Percentiles rank a stretch among this genome's conserved stretches.
phyloP scores from a whole-genome alignment of 2,329 filamentous ascomycete genomes.

The Cercospora sojina region DNA sequence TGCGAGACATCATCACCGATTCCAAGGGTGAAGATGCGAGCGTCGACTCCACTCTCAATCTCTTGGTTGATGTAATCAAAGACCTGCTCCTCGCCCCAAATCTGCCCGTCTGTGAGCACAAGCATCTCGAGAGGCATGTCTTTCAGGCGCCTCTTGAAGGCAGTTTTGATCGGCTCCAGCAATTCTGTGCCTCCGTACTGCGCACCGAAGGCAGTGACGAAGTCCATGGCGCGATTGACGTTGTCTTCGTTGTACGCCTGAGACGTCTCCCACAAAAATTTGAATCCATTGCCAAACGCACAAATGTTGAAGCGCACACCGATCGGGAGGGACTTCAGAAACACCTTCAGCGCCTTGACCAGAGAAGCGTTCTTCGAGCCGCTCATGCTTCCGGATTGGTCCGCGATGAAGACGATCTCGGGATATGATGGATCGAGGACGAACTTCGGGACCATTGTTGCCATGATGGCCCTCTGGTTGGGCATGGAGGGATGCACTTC shows the following conservation, averaged over 20 bases:
- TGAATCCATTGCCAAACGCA: conserved; percentile 57
- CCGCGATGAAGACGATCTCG: conserved; percentile 71
- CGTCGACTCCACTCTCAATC: conserved; percentile 44
- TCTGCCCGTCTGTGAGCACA: conserved; percentile 57
- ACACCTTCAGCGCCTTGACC: conserved; percentile 58
- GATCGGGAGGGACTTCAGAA: conserved; percentile 64
- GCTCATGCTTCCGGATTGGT: conserved; percentile 67
- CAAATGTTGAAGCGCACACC: conserved; percentile 69
- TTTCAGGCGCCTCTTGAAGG: conserved; percentile 48
- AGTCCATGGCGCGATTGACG: conserved; percentile 45
- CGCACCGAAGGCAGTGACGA: conserved; percentile 46
- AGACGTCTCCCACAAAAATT: conserved; percentile 52
- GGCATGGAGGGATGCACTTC: conserved; percentile 64
- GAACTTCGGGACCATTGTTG: conserved; percentile 69
- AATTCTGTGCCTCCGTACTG: conserved; percentile 58
- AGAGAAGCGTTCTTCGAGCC: conserved; percentile 54
- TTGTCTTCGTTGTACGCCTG: conserved; percentile 48
- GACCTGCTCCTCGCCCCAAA: conserved; percentile 51
- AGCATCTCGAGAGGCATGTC: conserved; percentile 55
- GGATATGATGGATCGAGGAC: conserved; percentile 55
- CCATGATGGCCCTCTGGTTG: conserved; percentile 66
- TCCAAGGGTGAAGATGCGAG: conserved; percentile 59
- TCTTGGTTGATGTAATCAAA: conserved; percentile 51
- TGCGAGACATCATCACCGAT: conserved; percentile 57
- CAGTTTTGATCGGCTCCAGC: conserved; percentile 47